Evolutionary conservation across 768 basidiomycete genomes (phyloP).

Genomic region (Pulveroboletus sp.): DNA sequence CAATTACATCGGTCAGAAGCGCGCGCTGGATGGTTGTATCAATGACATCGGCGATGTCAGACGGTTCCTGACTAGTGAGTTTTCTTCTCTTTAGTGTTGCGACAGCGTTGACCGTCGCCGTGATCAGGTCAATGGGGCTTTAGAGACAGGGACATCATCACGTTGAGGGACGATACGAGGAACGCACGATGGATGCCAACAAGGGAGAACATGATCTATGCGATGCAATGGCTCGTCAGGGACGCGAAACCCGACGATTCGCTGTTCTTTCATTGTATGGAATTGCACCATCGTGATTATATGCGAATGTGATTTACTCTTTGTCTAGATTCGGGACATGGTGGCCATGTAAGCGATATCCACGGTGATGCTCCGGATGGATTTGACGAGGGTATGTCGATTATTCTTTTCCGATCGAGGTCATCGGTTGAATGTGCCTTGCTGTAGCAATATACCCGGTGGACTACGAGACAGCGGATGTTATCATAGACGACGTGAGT

Average conservation of each 20-base stretch:
- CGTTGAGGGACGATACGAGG: conserved; percentile 47
- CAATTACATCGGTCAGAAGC: conserved; percentile 63
- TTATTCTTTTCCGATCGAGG: not conserved
- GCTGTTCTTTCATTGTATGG: conserved; percentile 68
- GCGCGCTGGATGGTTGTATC: conserved; percentile 70
- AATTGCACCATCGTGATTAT: not conserved
- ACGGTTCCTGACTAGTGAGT: conserved; percentile 60
- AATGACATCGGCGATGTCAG: conserved; percentile 75
- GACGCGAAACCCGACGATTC: conserved; percentile 69
- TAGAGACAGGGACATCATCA: conserved; percentile 51
- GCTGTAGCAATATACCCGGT: conserved; percentile 77
- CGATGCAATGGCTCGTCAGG: conserved; percentile 64
- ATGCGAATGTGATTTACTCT: not conserved
- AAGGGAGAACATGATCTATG: conserved; percentile 50
- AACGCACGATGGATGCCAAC: conserved; percentile 48
- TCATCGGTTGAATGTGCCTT: not conserved
- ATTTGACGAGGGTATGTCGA: conserved; percentile 62
- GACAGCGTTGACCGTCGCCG: not conserved
- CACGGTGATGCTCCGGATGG: conserved; percentile 81
- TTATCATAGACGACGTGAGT: conserved; percentile 76
- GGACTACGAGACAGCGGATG: conserved; percentile 71
- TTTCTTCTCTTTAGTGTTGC: not conserved
- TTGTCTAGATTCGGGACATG: conserved; percentile 83
- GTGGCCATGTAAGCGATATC: conserved; percentile 80
- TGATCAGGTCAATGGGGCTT: conserved; percentile 44